phyloP scores from a whole-genome alignment of 208 protist species.

The Crithidia acanthocephali region DNA sequence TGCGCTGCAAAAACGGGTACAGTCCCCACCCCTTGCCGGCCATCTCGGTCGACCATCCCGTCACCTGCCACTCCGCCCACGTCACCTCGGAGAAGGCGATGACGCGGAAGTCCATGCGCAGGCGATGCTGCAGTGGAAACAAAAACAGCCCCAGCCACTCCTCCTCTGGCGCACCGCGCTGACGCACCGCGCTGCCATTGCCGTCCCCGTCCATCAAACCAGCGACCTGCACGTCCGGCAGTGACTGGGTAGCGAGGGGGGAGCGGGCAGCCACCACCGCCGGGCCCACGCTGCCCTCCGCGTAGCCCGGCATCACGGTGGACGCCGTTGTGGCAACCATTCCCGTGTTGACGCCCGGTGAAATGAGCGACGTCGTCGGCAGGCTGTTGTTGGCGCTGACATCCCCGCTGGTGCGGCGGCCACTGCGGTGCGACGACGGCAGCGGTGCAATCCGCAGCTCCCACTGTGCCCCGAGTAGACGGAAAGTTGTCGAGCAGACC shows the following conservation, averaged over 20 bases:
- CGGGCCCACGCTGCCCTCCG: background rate
- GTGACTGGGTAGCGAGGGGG: conserved; percentile 8
- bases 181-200: background rate
- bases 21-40: conserved; percentile 75
- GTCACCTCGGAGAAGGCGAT: conserved; percentile 69
- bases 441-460: conserved; percentile 66
- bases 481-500: conserved; percentile 67
- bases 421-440: conserved; percentile 22
- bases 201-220: background rate
- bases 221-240: background rate
- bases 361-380: conserved; percentile 1
- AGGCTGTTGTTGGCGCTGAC: background rate
- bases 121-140: conserved; percentile 50
- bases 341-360: conserved; percentile 9
- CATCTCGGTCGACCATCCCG: conserved; percentile 55
- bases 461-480: conserved; percentile 59
- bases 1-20: conserved; percentile 62
- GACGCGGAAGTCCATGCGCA: conserved; percentile 76
- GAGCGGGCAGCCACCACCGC: background rate
- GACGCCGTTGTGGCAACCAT: conserved; percentile 10
- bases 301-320: background rate
- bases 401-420: background rate
- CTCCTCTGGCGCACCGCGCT: conserved; percentile 27
- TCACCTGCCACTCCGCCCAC: conserved; percentile 76
- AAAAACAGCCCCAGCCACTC: conserved; percentile 76